These are phyloP conservation scores for Trichosporon faecale DNA, from an alignment of 1,284 basidiomycete genomes.

Conservation along the genomic window DNA sequence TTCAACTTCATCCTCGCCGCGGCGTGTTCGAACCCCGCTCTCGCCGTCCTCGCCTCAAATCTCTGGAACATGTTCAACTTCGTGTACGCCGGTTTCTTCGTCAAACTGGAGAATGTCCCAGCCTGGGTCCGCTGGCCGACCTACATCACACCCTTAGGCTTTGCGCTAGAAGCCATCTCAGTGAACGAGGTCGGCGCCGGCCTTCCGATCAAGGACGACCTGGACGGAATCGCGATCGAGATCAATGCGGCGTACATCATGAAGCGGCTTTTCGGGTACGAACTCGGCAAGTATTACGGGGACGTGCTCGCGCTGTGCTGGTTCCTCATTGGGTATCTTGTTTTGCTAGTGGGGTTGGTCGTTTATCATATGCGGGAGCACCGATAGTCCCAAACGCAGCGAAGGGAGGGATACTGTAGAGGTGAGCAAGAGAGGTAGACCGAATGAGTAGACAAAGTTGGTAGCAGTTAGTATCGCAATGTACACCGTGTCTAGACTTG, in stretches of 20 bases:
- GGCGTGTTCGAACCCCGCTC: constrained; percentile 74
- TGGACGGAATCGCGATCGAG: constrained; percentile 75
- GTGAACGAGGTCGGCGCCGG: constrained; percentile 88
- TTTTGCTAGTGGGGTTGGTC: constrained; percentile 66
- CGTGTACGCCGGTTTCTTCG: constrained; percentile 71
- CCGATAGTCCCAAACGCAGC: constrained; percentile 48
- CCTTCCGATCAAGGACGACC: constrained; percentile 69
- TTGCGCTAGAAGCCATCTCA: constrained; percentile 74
- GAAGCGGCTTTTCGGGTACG: constrained; percentile 74
- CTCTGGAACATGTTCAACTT: constrained; percentile 71
- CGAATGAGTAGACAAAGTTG: background rate
- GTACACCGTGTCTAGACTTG: too few species aligned
- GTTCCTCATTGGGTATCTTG: constrained; percentile 71
- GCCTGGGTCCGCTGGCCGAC: constrained; percentile 81
- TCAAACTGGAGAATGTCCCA: constrained; percentile 73
- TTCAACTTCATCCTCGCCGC: constrained; percentile 90
- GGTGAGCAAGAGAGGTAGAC: background rate
- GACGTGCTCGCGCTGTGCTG: constrained; percentile 80
- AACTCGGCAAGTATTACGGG: constrained; percentile 62
- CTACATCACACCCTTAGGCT: constrained; percentile 58
- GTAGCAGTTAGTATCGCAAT: too few species aligned
- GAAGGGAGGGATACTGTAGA: background rate
- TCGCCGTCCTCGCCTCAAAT: constrained; percentile 78
- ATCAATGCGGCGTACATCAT: constrained; percentile 78
- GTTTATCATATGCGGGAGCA: constrained; percentile 71